Percentiles rank a stretch among this genome's conserved stretches.
Evolutionary conservation across 345 rosid species (phyloP).

Genomic region (Brassica nigra): DNA sequence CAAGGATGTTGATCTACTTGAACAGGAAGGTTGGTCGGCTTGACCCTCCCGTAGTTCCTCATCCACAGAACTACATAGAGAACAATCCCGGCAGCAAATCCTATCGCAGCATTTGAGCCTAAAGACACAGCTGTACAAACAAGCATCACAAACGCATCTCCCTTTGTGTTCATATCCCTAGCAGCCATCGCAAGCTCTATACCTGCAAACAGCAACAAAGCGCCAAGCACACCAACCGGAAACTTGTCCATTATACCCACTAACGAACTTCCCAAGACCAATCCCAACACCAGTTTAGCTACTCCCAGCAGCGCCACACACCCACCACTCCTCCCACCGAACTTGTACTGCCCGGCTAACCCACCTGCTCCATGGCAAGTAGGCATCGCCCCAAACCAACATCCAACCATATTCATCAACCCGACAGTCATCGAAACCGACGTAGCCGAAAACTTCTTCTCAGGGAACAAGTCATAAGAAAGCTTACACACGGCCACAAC

Average conservation of each 20-base stretch:
- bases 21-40: background rate
- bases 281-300: conserved; percentile 63
- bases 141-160: conserved; percentile 77
- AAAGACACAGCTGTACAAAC: conserved; percentile 68
- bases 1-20: conserved; percentile 29
- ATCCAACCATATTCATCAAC: conserved; percentile 75
- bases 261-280: conserved; percentile 73
- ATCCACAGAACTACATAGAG: conserved; percentile 57
- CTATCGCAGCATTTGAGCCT: conserved; percentile 81
- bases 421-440: conserved; percentile 76
- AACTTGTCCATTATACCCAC: conserved; percentile 63
- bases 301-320: conserved; percentile 74
- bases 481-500: conserved; percentile 86
- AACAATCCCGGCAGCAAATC: conserved; percentile 66
- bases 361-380: conserved; percentile 93
- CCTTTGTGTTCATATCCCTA: conserved; percentile 77
- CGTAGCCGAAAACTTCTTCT: conserved; percentile 63
- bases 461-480: conserved; percentile 73
- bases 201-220: conserved; percentile 72
- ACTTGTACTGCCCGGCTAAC: conserved; percentile 85
- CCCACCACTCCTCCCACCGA: conserved; percentile 87
- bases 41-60: conserved; percentile 37
- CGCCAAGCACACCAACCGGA: conserved; percentile 78
- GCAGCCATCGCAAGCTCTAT: conserved; percentile 78
- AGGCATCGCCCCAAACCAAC: conserved; percentile 94